Evolutionary conservation across 306 rosid genomes (phyloP).

Genomic region (Corylus avellana): DNA sequence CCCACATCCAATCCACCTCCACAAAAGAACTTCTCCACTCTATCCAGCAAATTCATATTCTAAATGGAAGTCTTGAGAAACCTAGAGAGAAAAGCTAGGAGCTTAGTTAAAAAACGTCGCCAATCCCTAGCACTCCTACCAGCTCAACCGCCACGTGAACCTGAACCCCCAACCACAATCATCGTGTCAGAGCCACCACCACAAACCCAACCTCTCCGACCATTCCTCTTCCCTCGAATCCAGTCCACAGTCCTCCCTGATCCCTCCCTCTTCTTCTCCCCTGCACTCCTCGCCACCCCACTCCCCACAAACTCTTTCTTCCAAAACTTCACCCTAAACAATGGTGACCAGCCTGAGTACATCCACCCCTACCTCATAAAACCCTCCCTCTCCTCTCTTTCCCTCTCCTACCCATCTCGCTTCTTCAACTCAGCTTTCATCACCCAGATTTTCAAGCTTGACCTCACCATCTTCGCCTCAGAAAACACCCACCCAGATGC

Average conservation of each 20-base stretch:
- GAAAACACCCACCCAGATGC: constrained; percentile 18
- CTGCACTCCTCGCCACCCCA: constrained; percentile 60
- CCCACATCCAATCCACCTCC: too few species aligned
- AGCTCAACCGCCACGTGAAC: background rate
- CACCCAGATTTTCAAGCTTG: constrained; percentile 59
- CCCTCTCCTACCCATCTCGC: constrained; percentile 67
- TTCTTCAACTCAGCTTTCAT: constrained; percentile 38
- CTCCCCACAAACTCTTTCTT: constrained; percentile 79
- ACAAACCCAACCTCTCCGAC: background rate
- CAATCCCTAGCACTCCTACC: constrained; percentile 2
- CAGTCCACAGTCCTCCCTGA: constrained; percentile 75
- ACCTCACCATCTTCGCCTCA: constrained; percentile 64
- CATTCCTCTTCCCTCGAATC: constrained; percentile 61
- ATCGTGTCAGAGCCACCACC: background rate
- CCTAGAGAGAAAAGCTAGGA: too few species aligned
- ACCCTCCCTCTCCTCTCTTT: constrained; percentile 57
- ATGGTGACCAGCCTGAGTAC: constrained; percentile 81
- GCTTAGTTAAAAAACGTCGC: background rate
- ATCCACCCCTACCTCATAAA: constrained; percentile 81
- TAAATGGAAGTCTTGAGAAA: too few species aligned
- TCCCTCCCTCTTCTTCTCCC: constrained; percentile 73
- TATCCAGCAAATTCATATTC: too few species aligned
- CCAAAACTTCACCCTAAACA: constrained; percentile 73
- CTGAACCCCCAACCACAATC: too few species aligned
- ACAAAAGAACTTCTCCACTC: too few species aligned